Percentiles rank a stretch among this genome's conserved stretches.
phyloP scores from a whole-genome alignment of 495 filamentous ascomycete species.

The Neurospora hispaniola region DNA sequence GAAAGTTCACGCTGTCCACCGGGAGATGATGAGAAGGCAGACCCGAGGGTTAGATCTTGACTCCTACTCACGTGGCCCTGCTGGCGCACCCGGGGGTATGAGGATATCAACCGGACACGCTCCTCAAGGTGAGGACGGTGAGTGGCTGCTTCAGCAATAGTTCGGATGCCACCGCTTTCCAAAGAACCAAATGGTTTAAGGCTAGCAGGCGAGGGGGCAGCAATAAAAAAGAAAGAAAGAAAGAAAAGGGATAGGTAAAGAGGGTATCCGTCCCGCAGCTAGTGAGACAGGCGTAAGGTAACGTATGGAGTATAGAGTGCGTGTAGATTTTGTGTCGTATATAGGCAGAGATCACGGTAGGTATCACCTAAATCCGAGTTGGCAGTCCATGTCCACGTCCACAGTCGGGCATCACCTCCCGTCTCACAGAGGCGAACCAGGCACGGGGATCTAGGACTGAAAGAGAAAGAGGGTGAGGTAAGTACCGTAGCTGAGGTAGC shows the following conservation, averaged over 20 bases:
- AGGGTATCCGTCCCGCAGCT: background rate
- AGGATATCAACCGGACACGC: background rate
- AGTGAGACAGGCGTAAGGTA: background rate
- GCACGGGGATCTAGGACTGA: background rate
- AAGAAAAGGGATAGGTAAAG: background rate
- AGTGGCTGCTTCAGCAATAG: background rate
- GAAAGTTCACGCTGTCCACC: background rate
- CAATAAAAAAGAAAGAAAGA: background rate
- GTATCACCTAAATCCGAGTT: background rate
- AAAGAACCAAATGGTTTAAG: background rate
- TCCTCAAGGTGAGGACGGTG: background rate
- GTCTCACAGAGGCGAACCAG: background rate
- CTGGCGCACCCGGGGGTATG: background rate
- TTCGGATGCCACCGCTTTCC: too few relatives aligned
- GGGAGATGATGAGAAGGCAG: background rate
- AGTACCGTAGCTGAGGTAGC: background rate
- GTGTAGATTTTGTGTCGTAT: background rate
- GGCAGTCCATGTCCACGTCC: background rate
- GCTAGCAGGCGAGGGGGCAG: background rate
- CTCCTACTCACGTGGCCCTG: background rate
- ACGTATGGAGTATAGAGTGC: background rate
- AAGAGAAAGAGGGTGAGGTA: background rate
- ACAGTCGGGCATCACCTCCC: background rate
- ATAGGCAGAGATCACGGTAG: background rate
- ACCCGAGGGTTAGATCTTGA: background rate